These are phyloP conservation scores for Auriscalpium vulgare DNA, from an alignment of 768 basidiomycete genomes.

Conservation along the genomic window DNA sequence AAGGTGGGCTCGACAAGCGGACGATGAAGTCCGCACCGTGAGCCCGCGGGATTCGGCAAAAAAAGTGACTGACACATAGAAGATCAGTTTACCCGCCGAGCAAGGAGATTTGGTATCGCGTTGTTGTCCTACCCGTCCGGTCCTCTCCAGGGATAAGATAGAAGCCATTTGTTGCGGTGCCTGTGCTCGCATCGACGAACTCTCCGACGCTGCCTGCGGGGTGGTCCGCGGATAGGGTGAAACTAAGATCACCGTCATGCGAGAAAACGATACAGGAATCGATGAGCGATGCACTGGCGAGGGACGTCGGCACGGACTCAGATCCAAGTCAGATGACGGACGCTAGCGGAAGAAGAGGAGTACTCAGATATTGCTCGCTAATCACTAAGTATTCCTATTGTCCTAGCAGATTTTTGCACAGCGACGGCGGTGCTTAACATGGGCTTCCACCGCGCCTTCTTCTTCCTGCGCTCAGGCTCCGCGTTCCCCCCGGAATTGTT, in stretches of 20 bases:
- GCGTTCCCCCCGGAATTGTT: too few species aligned
- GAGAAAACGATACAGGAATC: conserved; percentile 41
- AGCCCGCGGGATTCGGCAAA: conserved; percentile 30
- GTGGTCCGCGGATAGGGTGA: conserved; percentile 50
- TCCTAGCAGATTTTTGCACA: too few species aligned
- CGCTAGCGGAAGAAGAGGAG: background rate
- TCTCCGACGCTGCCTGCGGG: conserved; percentile 45
- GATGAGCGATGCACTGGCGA: conserved; percentile 41
- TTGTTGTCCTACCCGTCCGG: conserved; percentile 35
- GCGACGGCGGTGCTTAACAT: too few species aligned
- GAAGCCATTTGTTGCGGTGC: conserved; percentile 41
- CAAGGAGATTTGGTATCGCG: background rate
- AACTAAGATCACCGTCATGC: conserved; percentile 28
- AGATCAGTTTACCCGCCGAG: background rate
- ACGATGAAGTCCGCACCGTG: conserved; percentile 37
- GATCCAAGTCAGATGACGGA: background rate
- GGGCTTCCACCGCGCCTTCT: too few species aligned
- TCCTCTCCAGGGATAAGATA: conserved; percentile 47
- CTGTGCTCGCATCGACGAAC: conserved; percentile 38
- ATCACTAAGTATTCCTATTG: conserved; percentile 27
- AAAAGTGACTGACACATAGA: conserved; percentile 31
- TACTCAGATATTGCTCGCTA: conserved; percentile 45
- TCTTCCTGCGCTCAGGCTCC: too few species aligned
- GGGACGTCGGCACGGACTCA: conserved; percentile 43
- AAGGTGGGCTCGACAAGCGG: conserved; percentile 39